These are phyloP conservation scores for Zygnema cylindricum DNA, from an alignment of 139 green algal genomes.

Conservation along the genomic window DNA sequence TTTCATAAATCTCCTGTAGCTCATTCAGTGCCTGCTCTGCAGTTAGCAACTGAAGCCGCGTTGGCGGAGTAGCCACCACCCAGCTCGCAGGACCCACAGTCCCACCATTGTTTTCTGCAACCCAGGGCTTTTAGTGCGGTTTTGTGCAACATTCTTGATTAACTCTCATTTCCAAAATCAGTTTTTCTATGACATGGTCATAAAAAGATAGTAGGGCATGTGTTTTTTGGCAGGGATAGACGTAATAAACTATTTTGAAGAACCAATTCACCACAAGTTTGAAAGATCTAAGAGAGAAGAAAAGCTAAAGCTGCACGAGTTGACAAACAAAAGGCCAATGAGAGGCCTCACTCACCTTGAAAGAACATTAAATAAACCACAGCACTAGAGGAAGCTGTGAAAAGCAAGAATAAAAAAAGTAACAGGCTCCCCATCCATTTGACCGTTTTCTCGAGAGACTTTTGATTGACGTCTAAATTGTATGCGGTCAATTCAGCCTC, in stretches of 20 bases:
- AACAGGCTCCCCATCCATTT: constrained; percentile 22
- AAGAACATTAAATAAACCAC: constrained; percentile 12
- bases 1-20: constrained; percentile 19
- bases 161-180: too few species aligned
- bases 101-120: neutral
- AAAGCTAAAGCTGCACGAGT: too few species aligned
- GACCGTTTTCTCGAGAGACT: constrained; percentile 16
- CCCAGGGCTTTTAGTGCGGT: neutral
- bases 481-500: constrained; percentile 27
- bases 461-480: constrained; percentile 6
- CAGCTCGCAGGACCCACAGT: neutral
- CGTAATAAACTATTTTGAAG: too few species aligned
- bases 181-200: too few species aligned
- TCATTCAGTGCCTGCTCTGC: neutral
- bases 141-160: too few species aligned
- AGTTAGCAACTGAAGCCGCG: neutral
- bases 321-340: too few species aligned
- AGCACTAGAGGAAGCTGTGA: neutral
- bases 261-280: too few species aligned
- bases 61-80: neutral
- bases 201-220: neutral
- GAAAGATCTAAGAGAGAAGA: too few species aligned
- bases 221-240: neutral
- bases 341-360: neutral
- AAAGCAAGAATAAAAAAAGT: constrained; percentile 13